Base-by-base conservation (phyloP, 2,329 filamentous ascomycete species). In the Cordyceps javanica region DNA sequence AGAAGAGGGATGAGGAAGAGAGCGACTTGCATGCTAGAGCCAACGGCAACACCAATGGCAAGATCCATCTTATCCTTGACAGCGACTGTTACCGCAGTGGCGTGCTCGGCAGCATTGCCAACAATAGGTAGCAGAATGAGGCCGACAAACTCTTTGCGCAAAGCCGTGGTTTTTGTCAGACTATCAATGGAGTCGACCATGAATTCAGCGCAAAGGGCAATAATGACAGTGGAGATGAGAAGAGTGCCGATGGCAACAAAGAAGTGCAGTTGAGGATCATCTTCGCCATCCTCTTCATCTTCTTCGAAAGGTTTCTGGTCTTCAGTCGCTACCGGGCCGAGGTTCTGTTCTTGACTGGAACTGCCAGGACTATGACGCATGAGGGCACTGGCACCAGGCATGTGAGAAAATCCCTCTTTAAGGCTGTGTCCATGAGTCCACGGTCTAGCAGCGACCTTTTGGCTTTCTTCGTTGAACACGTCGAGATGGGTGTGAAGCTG, bases 61-160 rank as follows among this genome's bases (percentile, higher is more conserved):
- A 92, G 75, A 66, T 92, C 89, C 87, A 91, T 91, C 73, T 92
- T 92, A 72, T 91, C 90, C 77, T 91, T 91, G 64, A 86, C 81
- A 7, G 89, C 89, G 1, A 92, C 89, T 0, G 85, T 89, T 55
- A 92, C 88, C 7, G 89, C 89, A 0, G 89, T 91, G 21, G 89
- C 87, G 75, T 92, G 89, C 73, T 92, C 89, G 14, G 88, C 89
- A 2, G 89, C 89, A 65, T 92, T 92, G 39, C 89, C 88, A n/a
- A 91, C 89, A 64, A 92, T 91, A 9, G 89, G 89, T 5, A 93
- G 75, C 54, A 93, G 83, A 64, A 93, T 91, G 11, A 92, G 78
- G 65, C 89, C 89, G 60, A 92, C 86, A 62, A 93, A 92, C 34
- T 88, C 87, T 66, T 89, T 80, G 61, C 81, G 88, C 59, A 92